A percentile compares a stretch with the other conserved stretches of the same genome.
phyloP scores from a whole-genome alignment of 208 protist species.

The Leishmania arabica region DNA sequence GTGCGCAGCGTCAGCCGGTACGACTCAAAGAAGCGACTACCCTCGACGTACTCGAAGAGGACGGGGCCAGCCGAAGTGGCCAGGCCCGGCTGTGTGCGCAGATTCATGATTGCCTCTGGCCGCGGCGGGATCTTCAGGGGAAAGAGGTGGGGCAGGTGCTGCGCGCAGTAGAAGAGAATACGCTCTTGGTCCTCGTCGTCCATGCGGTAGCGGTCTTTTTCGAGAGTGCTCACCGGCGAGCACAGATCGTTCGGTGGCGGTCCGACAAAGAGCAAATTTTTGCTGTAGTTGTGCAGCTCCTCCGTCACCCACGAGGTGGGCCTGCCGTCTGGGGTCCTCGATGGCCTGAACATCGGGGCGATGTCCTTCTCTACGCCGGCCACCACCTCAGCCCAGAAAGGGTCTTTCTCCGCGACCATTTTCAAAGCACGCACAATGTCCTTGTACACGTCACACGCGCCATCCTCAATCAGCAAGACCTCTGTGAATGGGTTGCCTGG shows the following conservation, averaged over 20 bases:
- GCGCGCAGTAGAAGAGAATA: conserved; percentile 75
- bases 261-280: conserved; percentile 71
- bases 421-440: conserved; percentile 61
- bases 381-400: conserved; percentile 66
- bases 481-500: conserved; percentile 66
- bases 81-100: conserved; percentile 54
- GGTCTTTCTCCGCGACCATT: conserved; percentile 60
- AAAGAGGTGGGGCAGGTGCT: conserved; percentile 76
- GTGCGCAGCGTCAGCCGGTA: conserved; percentile 78
- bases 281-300: conserved; percentile 74
- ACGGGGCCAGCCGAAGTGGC: conserved; percentile 70
- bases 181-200: conserved; percentile 72
- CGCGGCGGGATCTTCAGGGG: conserved; percentile 44
- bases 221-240: conserved; percentile 29
- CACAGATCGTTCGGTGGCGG: conserved; percentile 56
- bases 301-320: conserved; percentile 68
- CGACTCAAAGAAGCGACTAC: conserved; percentile 61
- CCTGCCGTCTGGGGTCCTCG: conserved; percentile 36
- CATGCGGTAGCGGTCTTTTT: conserved; percentile 51
- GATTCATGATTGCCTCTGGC: conserved; percentile 33
- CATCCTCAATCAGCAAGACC: conserved; percentile 67
- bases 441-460: conserved; percentile 68
- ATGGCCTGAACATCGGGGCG: conserved; percentile 57
- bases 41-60: conserved; percentile 63
- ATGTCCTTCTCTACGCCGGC: conserved; percentile 64